Evolutionary conservation across 2,329 filamentous ascomycete species (phyloP), one percentile per base, ranked within the genome.

Genomic region (Aphanocladium album): DNA sequence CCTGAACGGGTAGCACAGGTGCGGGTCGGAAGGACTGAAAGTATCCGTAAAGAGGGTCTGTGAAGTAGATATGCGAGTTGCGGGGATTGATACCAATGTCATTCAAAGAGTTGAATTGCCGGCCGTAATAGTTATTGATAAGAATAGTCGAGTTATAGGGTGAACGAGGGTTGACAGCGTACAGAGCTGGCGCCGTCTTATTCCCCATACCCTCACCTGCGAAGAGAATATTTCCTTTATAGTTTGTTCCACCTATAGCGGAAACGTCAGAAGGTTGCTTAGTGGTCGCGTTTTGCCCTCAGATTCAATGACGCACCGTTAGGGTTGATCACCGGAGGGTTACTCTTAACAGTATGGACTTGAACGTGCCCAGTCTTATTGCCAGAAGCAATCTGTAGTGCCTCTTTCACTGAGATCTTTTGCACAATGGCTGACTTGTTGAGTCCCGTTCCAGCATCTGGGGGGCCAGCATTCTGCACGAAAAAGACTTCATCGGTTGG

Each of bases 1-100:
- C 82, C 66, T 87, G 84, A 61, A 80, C 81, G 5, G 76, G 81
- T 12, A 86, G 67, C 0, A 78, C 79, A 0, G 83, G 83, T 6
- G 69, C 64, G 0, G 80, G 80, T 0, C 84, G 77, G 65, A 87
- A 86, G 25, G 82, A 76, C 66, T 87, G 84, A 46, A 82, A 74
- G 62, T 77, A 82, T 3, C 83, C 85, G 64, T 88, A 88, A 8
- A 79, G 76, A 0, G 82, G 80, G 61, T 88, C 85, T 1, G 84
- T 88, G 66, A 88, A 87, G 74, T 85, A 88, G n/a, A 88, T 72
- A 27, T 83, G 79, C n/a, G 78, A 77, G 60, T 80, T 85, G 12
- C 70, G 68, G 33, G 83, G 77, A 64, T 86, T 78, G 60, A 84
- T 68, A 1, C 78, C 76, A 0, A 83, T 76, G 62, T 88, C 85